Base-by-base conservation (phyloP, 2,329 filamentous ascomycete genomes). In the Plectosphaerella cucumerina region DNA sequence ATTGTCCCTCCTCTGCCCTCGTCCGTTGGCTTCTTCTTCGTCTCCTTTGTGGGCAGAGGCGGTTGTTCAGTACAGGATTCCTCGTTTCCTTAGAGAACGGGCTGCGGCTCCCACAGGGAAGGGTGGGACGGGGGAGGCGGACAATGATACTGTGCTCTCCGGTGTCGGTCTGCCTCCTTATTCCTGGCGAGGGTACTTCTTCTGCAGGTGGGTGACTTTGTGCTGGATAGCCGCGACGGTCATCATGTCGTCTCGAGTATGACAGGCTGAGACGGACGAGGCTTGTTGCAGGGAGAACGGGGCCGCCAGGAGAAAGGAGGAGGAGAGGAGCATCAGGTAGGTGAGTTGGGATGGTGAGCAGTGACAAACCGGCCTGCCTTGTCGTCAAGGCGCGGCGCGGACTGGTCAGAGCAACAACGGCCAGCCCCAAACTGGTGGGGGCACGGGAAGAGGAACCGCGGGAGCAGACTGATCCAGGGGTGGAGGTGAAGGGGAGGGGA, bases 181-280 rank as follows among this genome's bases (percentile, higher is more conserved):
- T 9, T 4, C 26, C 26, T 31, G 26, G 26, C 26, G 26, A 31
- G 26, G 26, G 26, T 31, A 31, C 26, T 31, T 31, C 26, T 31
- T 31, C 22, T 52, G 44, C 49, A 47, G 35, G 41, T 58, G 50
- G 56, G 59, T 60, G 56, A 55, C 48, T 43, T 58, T 58, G 53
- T 57, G 50, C 49, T 50, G 47, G 51, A 52, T 49, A 31, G 26
- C 26, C 12, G 26, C 26, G 8, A 45, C 26, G 12, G 26, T 41
- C 23, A 47, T 22, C 8, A 47, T 37, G 31, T 34, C 17, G 18
- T 20, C 14, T 41, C 44, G 21, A 44, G 31, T 21, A 53, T 20
- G 20, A 20, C 18, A 17, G 49, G 23, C 23, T 21, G 48, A 22
- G 22, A 47, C 31, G 21, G 14, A 46, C 41, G 26, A 23, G 34